Evolutionary conservation across 2,329 filamentous ascomycete species (phyloP).

Genomic region (Cladosporium phlei): DNA sequence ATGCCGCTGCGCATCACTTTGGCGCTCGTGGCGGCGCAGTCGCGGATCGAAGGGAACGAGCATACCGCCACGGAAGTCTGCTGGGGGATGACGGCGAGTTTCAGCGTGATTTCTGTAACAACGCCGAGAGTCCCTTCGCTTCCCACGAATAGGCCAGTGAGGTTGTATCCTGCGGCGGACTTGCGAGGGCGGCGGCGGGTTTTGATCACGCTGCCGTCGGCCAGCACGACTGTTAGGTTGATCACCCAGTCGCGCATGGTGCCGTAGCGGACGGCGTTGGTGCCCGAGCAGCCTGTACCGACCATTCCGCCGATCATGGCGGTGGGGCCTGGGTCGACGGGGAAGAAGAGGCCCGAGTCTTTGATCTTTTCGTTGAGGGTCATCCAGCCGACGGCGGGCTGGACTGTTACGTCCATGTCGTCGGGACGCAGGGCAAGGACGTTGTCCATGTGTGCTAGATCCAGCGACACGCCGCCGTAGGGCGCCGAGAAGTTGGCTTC

Average conservation of each 20-base stretch:
- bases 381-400: slow-evolving; percentile 91
- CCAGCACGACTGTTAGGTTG: slow-evolving; percentile 74
- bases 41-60: slow-evolving; percentile 70
- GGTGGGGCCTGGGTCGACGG: slow-evolving; percentile 74
- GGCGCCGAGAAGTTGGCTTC: slow-evolving; percentile 89
- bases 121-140: slow-evolving; percentile 77
- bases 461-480: slow-evolving; percentile 80
- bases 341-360: slow-evolving; percentile 77
- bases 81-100: slow-evolving; percentile 70
- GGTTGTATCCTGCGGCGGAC: slow-evolving; percentile 76
- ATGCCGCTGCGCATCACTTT: slow-evolving; percentile 69
- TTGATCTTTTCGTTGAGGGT: slow-evolving; percentile 72
- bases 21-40: slow-evolving; percentile 69
- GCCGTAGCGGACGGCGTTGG: slow-evolving; percentile 66
- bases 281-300: slow-evolving; percentile 68
- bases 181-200: slow-evolving; percentile 71
- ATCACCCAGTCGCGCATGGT: slow-evolving; percentile 89
- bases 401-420: slow-evolving; percentile 89
- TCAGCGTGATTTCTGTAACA: slow-evolving; percentile 77
- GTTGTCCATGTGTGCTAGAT: slow-evolving; percentile 82
- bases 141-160: slow-evolving; percentile 74
- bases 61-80: slow-evolving; percentile 74
- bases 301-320: slow-evolving; percentile 81
- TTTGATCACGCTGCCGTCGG: slow-evolving; percentile 74
- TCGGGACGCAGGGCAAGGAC: slow-evolving; percentile 74